Evolutionary conservation across 192 early-diverging fungal species (phyloP).

Genomic region (Linnemannia zychae): DNA sequence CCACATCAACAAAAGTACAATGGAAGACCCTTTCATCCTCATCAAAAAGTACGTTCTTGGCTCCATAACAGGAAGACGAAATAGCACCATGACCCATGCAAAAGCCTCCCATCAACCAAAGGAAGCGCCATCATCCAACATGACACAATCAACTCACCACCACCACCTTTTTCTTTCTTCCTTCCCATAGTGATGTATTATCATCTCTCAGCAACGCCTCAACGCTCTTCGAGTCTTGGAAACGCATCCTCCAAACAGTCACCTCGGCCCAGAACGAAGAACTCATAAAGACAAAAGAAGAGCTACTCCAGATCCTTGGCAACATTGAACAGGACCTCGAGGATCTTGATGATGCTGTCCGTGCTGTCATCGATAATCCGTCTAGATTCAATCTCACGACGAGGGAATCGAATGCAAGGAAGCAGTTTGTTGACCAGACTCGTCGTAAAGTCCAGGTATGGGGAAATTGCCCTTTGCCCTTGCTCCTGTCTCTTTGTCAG

Average conservation of each 20-base stretch:
- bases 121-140: background rate
- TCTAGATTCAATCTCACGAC: constrained; percentile 58
- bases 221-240: constrained; percentile 64
- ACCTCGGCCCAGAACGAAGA: constrained; percentile 67
- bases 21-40: constrained; percentile 58
- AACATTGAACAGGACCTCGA: constrained; percentile 65
- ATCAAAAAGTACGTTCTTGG: constrained; percentile 47
- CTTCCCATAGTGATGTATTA: constrained; percentile 57
- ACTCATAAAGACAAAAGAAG: constrained; percentile 67
- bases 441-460: constrained; percentile 43
- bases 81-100: background rate
- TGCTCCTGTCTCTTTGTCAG: too few species aligned
- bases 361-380: constrained; percentile 57
- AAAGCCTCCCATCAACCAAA: background rate
- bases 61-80: background rate
- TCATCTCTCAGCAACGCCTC: constrained; percentile 56
- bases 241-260: constrained; percentile 68
- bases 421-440: constrained; percentile 54
- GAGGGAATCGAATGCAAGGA: constrained; percentile 53
- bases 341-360: constrained; percentile 67
- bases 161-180: background rate
- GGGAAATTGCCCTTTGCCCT: background rate
- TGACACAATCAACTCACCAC: background rate
- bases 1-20: constrained; percentile 4
- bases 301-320: constrained; percentile 53